Evolutionary conservation across 768 basidiomycete species (phyloP).

Genomic region (Suillus bovinus): DNA sequence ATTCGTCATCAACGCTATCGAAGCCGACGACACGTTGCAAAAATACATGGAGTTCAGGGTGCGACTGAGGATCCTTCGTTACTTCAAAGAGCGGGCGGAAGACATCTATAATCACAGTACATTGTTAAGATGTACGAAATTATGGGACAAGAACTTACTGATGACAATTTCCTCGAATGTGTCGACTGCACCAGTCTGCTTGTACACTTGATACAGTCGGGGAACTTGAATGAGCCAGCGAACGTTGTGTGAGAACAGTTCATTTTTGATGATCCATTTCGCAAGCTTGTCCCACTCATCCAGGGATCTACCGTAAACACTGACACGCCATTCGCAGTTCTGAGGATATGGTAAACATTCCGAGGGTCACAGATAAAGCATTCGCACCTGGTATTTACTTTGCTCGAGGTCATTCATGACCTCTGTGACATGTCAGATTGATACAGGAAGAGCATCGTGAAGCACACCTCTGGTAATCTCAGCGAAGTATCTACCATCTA

Average conservation of each 20-base stretch:
- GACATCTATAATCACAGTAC: conserved; percentile 57
- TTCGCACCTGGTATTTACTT: conserved; percentile 90
- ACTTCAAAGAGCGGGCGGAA: conserved; percentile 96
- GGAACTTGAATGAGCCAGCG: conserved; percentile 98
- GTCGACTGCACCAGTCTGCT: conserved; percentile 75
- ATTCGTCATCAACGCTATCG: conserved; percentile 99
- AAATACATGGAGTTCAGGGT: conserved; percentile 95
- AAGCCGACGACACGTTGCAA: conserved; percentile 95
- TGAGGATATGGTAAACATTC: conserved; percentile 26
- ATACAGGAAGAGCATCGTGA: neutral
- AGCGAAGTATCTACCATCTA: conserved; percentile 90
- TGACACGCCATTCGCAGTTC: conserved; percentile 97
- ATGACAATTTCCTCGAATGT: conserved; percentile 90
- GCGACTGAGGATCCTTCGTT: conserved; percentile 83
- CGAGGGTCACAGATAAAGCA: neutral
- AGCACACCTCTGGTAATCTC: conserved; percentile 84
- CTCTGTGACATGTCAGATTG: conserved; percentile 50
- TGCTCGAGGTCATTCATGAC: conserved; percentile 97
- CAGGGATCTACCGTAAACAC: conserved; percentile 82
- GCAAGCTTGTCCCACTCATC: conserved; percentile 99
- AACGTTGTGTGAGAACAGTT: conserved; percentile 94
- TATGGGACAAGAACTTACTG: conserved; percentile 55
- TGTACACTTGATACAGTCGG: conserved; percentile 93
- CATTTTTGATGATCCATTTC: conserved; percentile 93
- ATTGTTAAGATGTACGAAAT: neutral